Conservation (phyloP, 2,329 filamentous ascomycete species). For the Orbilia javanica region DNA sequence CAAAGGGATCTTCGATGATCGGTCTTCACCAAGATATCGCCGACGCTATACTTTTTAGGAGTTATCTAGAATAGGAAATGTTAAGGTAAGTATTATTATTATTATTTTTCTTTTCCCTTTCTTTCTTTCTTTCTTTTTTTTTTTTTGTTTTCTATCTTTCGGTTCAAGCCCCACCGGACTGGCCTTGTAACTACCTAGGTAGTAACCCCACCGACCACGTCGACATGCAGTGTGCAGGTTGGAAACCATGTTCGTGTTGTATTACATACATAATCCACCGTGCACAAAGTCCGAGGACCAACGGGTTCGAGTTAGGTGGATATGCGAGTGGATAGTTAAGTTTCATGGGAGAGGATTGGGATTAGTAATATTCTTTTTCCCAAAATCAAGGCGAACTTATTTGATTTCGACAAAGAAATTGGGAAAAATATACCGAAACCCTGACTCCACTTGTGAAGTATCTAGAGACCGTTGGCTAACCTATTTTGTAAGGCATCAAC, state of each 20-base stretch:
- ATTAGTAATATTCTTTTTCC: neutral
- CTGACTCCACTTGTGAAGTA: no score
- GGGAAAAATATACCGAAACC: neutral
- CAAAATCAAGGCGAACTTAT: no score
- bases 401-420: no score
- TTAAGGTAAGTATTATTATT: neutral
- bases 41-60: no score
- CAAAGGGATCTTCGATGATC: neutral
- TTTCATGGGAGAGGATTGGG: neutral
- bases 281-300: neutral
- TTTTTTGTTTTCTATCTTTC: no score
- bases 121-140: no score
- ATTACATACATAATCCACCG: neutral
- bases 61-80: neutral
- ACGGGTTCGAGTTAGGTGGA: neutral
- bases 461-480: no score
- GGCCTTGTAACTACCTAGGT: no score
- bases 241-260: neutral
- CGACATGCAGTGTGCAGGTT: neutral
- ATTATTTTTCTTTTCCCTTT: no score
- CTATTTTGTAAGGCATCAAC: neutral
- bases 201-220: slow-evolving; percentile 8
- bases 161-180: no score
- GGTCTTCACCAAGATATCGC: neutral
- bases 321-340: neutral